Conservation (phyloP, 345 rosid species). For the Melastoma malabathricum region DNA sequence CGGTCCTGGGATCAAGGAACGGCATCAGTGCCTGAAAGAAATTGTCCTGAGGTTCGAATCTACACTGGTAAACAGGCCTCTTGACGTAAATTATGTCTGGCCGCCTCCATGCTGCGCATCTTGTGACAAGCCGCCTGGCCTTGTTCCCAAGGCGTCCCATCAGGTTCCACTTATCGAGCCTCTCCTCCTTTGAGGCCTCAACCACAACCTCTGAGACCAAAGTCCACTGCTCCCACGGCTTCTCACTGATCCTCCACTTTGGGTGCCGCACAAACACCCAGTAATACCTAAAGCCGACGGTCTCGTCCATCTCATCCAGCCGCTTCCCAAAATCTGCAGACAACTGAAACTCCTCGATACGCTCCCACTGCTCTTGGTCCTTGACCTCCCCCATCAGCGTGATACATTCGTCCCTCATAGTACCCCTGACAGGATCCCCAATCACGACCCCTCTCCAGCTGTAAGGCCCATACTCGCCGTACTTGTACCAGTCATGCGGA, state of each 20-base stretch:
- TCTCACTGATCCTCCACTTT: slow-evolving; percentile 59
- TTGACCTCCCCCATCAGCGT: slow-evolving; percentile 50
- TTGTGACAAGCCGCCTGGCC: slow-evolving; percentile 46
- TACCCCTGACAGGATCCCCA: slow-evolving; percentile 78
- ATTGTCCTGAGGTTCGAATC: slow-evolving; percentile 77
- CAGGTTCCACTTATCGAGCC: slow-evolving; percentile 88
- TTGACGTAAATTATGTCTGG: slow-evolving; percentile 86
- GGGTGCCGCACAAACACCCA: slow-evolving; percentile 97
- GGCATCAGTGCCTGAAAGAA: slow-evolving; percentile 51
- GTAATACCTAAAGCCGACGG: slow-evolving; percentile 55
- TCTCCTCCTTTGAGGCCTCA: slow-evolving; percentile 50
- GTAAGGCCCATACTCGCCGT: slow-evolving; percentile 89
- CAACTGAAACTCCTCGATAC: slow-evolving; percentile 84
- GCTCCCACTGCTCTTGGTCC: slow-evolving; percentile 72
- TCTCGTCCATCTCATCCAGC: slow-evolving; percentile 43
- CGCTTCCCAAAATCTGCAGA: slow-evolving; percentile 54
- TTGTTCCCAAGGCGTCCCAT: slow-evolving; percentile 87
- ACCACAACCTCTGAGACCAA: slow-evolving; percentile 73
- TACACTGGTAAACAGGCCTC: slow-evolving; percentile 79
- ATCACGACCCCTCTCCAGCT: slow-evolving; percentile 95
- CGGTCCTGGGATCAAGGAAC: slow-evolving; percentile 58
- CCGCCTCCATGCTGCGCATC: slow-evolving; percentile 89
- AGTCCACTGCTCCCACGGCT: slow-evolving; percentile 95
- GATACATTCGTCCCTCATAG: slow-evolving; percentile 65
- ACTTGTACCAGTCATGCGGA: slow-evolving; percentile 84